phyloP scores from a whole-genome alignment of 495 filamentous ascomycete species.

The Hypoxylon cercidicola region DNA sequence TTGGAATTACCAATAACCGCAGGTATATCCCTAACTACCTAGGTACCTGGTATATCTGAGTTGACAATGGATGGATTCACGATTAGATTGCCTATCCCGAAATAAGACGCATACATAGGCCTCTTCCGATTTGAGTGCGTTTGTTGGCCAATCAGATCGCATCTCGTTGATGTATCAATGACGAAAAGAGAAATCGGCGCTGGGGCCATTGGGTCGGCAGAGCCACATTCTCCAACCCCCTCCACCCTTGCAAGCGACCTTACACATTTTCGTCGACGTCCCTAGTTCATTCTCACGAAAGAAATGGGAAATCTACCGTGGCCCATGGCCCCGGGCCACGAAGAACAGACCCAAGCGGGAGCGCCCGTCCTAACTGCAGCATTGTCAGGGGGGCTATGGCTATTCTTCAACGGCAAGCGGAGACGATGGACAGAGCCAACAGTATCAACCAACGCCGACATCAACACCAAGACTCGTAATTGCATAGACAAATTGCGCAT shows the following conservation, averaged over 20 bases:
- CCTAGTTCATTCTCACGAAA: constrained; percentile 3
- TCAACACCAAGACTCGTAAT: neutral
- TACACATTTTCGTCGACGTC: constrained; percentile 17
- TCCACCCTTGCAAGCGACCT: constrained; percentile 10
- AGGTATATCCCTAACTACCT: neutral
- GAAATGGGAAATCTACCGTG: constrained; percentile 10
- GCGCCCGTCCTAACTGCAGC: constrained; percentile 11
- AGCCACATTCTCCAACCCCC: constrained; percentile 8
- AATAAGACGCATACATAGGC: neutral
- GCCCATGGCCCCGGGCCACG: constrained; percentile 12
- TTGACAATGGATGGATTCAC: constrained; percentile 2
- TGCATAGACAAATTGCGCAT: too few relatives aligned
- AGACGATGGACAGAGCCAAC: constrained; percentile 8
- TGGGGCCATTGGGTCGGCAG: constrained; percentile 9
- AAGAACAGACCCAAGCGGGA: constrained; percentile 27
- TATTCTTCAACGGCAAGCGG: neutral
- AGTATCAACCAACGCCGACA: neutral
- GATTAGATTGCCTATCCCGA: neutral
- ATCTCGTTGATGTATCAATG: neutral
- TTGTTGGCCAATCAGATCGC: constrained; percentile 27
- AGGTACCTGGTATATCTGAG: neutral
- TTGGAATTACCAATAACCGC: constrained; percentile 2
- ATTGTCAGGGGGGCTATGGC: too few relatives aligned
- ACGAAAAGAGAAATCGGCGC: constrained; percentile 26
- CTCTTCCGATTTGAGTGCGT: constrained; percentile 27